These are phyloP conservation scores for Penicillium sp. DNA, from an alignment of 2,329 filamentous ascomycete genomes.

Conservation along the genomic window DNA sequence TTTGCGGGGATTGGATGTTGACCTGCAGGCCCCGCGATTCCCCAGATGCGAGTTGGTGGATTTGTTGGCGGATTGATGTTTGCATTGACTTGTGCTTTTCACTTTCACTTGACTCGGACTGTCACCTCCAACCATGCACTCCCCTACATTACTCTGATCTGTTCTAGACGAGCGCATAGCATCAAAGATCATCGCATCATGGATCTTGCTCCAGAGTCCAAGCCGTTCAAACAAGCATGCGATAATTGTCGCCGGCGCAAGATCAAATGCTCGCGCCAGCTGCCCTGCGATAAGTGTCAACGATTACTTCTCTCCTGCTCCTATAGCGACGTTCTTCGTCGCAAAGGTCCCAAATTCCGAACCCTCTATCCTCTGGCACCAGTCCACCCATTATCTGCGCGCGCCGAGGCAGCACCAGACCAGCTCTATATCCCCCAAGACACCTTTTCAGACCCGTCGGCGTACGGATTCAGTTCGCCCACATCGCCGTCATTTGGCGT, in stretches of 20 bases:
- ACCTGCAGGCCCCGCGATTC: too few species aligned
- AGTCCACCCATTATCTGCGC: slow-evolving; percentile 32
- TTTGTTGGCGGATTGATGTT: too few species aligned
- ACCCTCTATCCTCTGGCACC: slow-evolving; percentile 40
- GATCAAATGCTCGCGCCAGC: slow-evolving; percentile 43
- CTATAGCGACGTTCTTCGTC: slow-evolving; percentile 40
- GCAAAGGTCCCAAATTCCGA: slow-evolving; percentile 42
- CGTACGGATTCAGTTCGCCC: slow-evolving; percentile 27
- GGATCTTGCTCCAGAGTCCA: slow-evolving; percentile 21
- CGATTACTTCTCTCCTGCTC: slow-evolving; percentile 39
- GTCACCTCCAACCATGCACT: too few species aligned
- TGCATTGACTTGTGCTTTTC: too few species aligned
- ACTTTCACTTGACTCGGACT: too few species aligned
- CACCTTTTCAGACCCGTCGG: slow-evolving; percentile 16
- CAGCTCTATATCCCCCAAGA: slow-evolving; percentile 22
- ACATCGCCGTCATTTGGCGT: slow-evolving; percentile 27
- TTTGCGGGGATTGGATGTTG: too few species aligned
- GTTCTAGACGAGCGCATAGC: too few species aligned
- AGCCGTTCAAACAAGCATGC: slow-evolving; percentile 38
- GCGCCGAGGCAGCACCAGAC: slow-evolving; percentile 15
- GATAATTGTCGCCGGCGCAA: slow-evolving; percentile 45
- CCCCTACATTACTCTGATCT: too few species aligned
- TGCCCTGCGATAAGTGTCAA: slow-evolving; percentile 43
- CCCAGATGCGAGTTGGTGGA: too few species aligned
- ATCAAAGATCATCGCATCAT: too few species aligned